phyloP scores from a whole-genome alignment of 306 rosid genomes.

The Castanopsis chinensis region DNA sequence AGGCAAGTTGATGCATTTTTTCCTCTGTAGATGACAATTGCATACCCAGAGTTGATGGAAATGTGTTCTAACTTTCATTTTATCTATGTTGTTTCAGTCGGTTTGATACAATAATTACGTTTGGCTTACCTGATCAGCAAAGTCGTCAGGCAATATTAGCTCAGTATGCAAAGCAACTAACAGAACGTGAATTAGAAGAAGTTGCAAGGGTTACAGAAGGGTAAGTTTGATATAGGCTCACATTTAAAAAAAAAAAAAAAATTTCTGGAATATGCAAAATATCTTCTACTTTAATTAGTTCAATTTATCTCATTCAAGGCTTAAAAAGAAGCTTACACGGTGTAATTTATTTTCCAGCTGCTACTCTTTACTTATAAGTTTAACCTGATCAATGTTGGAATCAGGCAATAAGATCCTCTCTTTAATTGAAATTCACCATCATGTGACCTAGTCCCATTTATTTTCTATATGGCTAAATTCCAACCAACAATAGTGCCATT shows the following conservation, averaged over 20 bases:
- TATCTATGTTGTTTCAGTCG: constrained; percentile 47
- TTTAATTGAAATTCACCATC: neutral
- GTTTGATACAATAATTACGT: constrained; percentile 72
- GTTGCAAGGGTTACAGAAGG: constrained; percentile 47
- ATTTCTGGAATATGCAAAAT: neutral
- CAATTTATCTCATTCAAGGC: neutral
- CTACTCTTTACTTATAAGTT: too few species aligned
- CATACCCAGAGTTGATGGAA: neutral
- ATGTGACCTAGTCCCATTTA: neutral
- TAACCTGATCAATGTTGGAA: too few species aligned
- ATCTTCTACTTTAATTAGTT: neutral
- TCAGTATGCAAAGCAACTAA: constrained; percentile 82
- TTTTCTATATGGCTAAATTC: too few species aligned
- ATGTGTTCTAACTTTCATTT: neutral
- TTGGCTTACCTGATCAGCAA: constrained; percentile 73
- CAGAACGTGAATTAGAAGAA: constrained; percentile 43
- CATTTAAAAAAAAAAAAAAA: neutral
- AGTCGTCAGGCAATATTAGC: constrained; percentile 75
- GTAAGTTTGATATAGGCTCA: constrained; percentile 31
- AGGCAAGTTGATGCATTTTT: constrained; percentile 44
- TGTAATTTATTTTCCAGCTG: too few species aligned
- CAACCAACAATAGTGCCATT: too few species aligned
- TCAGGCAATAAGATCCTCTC: too few species aligned
- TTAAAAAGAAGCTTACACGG: too few species aligned
- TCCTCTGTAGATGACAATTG: neutral